Evolutionary conservation across 768 basidiomycete species (phyloP).

Genomic region (Lactarius deliciosus): DNA sequence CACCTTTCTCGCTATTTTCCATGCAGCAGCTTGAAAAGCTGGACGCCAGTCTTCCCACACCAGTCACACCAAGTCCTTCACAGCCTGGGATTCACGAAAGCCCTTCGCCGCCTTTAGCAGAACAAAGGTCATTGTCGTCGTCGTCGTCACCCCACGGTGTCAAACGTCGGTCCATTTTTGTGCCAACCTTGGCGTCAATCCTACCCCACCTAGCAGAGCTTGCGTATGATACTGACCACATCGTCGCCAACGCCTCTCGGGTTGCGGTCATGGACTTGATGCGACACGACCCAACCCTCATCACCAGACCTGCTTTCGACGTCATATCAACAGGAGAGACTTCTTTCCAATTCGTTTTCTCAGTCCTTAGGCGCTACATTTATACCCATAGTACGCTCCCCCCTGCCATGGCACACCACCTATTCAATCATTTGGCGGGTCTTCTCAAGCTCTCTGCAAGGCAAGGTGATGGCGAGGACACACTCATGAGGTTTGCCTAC

Average conservation of each 20-base stretch:
- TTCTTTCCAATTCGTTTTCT: slow-evolving; percentile 48
- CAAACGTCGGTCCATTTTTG: slow-evolving; percentile 67
- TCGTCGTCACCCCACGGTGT: slow-evolving; percentile 32
- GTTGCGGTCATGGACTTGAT: slow-evolving; percentile 61
- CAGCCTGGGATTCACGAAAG: slow-evolving; percentile 34
- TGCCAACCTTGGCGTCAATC: slow-evolving; percentile 54
- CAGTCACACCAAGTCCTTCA: slow-evolving; percentile 35
- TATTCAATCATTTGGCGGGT: slow-evolving; percentile 71
- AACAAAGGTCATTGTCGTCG: slow-evolving; percentile 8
- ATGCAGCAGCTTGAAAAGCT: slow-evolving; percentile 54
- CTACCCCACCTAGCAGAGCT: slow-evolving; percentile 56
- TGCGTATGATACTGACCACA: slow-evolving; percentile 52
- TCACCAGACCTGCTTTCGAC: slow-evolving; percentile 63
- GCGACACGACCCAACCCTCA: slow-evolving; percentile 71
- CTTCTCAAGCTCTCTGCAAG: slow-evolving; percentile 57
- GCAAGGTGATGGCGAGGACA: slow-evolving; percentile 43
- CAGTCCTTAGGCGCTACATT: slow-evolving; percentile 54
- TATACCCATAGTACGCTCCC: slow-evolving; percentile 58
- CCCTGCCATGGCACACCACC: slow-evolving; percentile 59
- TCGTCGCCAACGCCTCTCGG: slow-evolving; percentile 57
- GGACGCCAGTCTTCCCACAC: slow-evolving; percentile 35
- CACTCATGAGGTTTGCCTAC: slow-evolving; percentile 54
- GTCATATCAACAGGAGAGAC: slow-evolving; percentile 52
- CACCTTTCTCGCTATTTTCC: slow-evolving; percentile 67
- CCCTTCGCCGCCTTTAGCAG: slow-evolving; percentile 15